Evolutionary conservation across 2,329 filamentous ascomycete species (phyloP).

Genomic region (Beauveria sp.): DNA sequence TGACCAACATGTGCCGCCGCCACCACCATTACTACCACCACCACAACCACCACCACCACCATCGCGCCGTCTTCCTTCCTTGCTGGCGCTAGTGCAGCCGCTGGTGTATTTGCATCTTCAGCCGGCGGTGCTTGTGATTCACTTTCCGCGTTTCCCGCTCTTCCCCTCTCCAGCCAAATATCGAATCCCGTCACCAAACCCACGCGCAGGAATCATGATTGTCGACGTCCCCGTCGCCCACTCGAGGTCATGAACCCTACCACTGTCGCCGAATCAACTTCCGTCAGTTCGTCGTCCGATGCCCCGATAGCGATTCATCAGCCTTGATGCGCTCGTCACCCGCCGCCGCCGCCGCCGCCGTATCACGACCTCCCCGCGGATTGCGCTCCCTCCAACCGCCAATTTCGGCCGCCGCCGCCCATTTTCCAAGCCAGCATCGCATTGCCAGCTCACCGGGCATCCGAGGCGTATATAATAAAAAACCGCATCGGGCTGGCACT

Average conservation of each 20-base stretch:
- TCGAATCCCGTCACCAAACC: background rate
- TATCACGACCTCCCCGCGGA: background rate
- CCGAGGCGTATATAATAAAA: background rate
- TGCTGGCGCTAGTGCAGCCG: conserved; percentile 5
- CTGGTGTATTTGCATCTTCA: background rate
- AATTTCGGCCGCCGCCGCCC: background rate
- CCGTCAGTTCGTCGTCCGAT: background rate
- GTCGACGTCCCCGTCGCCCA: conserved; percentile 1
- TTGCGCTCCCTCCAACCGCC: background rate
- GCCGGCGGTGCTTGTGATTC: background rate
- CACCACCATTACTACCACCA: background rate
- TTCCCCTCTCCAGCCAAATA: background rate
- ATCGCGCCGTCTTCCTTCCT: background rate
- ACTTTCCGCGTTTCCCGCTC: background rate
- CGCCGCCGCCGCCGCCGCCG: background rate
- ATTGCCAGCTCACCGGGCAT: background rate
- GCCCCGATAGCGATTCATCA: background rate
- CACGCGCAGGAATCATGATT: background rate
- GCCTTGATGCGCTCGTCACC: background rate
- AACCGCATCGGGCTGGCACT: background rate
- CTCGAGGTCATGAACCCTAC: conserved; percentile 4
- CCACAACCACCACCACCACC: background rate
- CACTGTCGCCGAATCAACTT: background rate
- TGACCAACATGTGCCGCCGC: conserved; percentile 4
- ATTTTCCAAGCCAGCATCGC: background rate